Evolutionary conservation across 148 eudicot genomes (phyloP).

Genomic region (Heliamphora exappendiculata): DNA sequence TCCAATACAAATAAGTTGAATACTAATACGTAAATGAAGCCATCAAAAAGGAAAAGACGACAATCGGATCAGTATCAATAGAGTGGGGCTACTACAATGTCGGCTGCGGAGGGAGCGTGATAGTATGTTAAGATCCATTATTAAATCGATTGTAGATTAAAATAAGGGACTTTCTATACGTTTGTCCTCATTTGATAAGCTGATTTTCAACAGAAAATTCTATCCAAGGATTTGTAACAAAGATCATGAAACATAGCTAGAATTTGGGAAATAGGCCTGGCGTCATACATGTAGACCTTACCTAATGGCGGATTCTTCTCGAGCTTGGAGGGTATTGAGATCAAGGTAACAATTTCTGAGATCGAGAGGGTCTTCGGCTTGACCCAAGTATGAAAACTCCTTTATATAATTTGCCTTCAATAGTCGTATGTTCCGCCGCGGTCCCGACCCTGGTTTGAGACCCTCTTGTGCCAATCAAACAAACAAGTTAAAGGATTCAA

Average conservation of each 20-base stretch:
- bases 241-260: not conserved
- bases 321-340: slow-evolving; percentile 61
- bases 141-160: too few relatives aligned
- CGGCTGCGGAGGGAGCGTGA: too few relatives aligned
- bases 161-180: too few relatives aligned
- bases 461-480: slow-evolving; percentile 38
- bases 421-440: slow-evolving; percentile 63
- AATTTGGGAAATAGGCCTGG: not conserved
- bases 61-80: too few relatives aligned
- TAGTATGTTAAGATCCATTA: too few relatives aligned
- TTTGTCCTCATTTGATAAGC: too few relatives aligned
- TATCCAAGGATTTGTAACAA: too few relatives aligned
- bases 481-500: slow-evolving; percentile 38
- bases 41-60: too few relatives aligned
- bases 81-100: too few relatives aligned
- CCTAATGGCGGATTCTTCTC: slow-evolving; percentile 90
- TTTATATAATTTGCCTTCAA: slow-evolving; percentile 74
- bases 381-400: slow-evolving; percentile 65
- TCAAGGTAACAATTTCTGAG: slow-evolving; percentile 55
- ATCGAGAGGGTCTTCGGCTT: slow-evolving; percentile 79
- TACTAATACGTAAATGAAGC: too few relatives aligned
- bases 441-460: slow-evolving; percentile 41
- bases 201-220: too few relatives aligned
- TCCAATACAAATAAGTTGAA: too few relatives aligned
- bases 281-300: slow-evolving; percentile 2